A percentile compares a stretch with the other conserved stretches of the same genome.
Evolutionary conservation across 2,329 filamentous ascomycete species (phyloP).

Genomic region (Curvularia eragrostidis): DNA sequence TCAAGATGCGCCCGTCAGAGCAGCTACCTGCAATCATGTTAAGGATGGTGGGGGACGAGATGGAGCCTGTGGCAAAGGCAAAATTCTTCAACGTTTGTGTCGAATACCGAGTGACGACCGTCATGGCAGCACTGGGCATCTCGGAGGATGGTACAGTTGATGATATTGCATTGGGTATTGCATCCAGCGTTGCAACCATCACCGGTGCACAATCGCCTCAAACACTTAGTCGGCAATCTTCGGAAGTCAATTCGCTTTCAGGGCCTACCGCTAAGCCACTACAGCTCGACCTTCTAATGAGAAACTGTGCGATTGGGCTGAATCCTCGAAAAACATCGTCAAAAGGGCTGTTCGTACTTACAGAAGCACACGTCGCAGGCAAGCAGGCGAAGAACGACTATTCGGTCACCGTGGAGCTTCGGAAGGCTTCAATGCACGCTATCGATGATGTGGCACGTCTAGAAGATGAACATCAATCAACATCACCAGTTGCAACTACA

Average conservation of each 20-base stretch:
- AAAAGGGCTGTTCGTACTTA: conserved; percentile 79
- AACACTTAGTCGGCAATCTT: conserved; percentile 43
- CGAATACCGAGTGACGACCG: conserved; percentile 87
- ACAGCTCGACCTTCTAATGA: conserved; percentile 75
- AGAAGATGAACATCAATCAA: conserved; percentile 25
- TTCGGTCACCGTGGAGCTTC: conserved; percentile 70
- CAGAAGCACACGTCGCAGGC: conserved; percentile 75
- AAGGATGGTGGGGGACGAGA: conserved; percentile 90
- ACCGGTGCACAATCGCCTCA: conserved; percentile 67
- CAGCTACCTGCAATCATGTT: conserved; percentile 77
- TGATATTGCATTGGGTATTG: conserved; percentile 76
- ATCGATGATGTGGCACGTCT: conserved; percentile 73
- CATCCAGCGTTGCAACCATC: conserved; percentile 79
- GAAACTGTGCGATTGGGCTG: conserved; percentile 82
- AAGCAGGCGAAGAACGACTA: conserved; percentile 70
- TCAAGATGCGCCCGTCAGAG: conserved; percentile 49
- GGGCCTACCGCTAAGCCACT: conserved; percentile 50
- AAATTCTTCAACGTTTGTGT: conserved; percentile 82
- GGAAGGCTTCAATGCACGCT: conserved; percentile 81
- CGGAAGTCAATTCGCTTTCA: conserved; percentile 33
- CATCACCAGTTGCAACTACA: conserved; percentile 24
- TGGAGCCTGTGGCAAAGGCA: conserved; percentile 87
- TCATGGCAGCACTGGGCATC: conserved; percentile 80
- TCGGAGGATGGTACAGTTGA: conserved; percentile 66
- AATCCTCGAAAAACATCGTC: conserved; percentile 79